phyloP scores from a whole-genome alignment of 2,329 filamentous ascomycete species.

The Grosmannia serpens region DNA sequence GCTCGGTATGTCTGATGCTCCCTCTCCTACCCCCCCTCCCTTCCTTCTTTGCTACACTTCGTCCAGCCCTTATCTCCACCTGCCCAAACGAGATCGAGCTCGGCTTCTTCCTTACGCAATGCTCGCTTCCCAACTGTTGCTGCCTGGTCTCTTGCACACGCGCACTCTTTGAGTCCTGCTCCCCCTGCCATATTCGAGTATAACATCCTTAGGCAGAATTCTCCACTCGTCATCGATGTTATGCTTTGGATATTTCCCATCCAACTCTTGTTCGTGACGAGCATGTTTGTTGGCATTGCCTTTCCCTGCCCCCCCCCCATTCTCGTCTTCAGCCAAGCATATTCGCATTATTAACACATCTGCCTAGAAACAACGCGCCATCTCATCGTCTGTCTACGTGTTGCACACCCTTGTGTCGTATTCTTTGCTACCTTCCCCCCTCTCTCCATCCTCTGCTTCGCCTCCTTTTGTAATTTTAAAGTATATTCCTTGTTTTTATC shows the following conservation, averaged over 20 bases:
- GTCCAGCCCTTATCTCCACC: not conserved
- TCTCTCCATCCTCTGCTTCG: not conserved
- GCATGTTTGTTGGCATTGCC: no score
- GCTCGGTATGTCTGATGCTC: not conserved
- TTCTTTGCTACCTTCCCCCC: not conserved
- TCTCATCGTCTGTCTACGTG: not conserved
- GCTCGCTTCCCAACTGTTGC: not conserved
- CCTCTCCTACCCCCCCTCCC: not conserved
- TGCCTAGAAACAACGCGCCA: not conserved
- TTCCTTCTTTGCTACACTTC: not conserved
- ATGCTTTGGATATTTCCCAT: not conserved
- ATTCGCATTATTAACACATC: not conserved
- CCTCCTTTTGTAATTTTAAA: not conserved
- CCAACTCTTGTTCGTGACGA: no score
- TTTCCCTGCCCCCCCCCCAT: not conserved
- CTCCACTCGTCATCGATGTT: not conserved
- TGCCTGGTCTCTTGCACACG: not conserved
- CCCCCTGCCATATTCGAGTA: not conserved
- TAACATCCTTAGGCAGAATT: slow-evolving; percentile 10
- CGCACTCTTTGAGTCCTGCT: no score
- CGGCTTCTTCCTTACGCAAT: not conserved
- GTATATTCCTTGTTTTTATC: not conserved
- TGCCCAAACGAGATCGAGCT: not conserved
- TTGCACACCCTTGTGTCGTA: not conserved
- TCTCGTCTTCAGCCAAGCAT: not conserved